These are phyloP conservation scores for Hawksworthiomyces lignivorus DNA, from an alignment of 2,329 filamentous ascomycete genomes.

Conservation along the genomic window DNA sequence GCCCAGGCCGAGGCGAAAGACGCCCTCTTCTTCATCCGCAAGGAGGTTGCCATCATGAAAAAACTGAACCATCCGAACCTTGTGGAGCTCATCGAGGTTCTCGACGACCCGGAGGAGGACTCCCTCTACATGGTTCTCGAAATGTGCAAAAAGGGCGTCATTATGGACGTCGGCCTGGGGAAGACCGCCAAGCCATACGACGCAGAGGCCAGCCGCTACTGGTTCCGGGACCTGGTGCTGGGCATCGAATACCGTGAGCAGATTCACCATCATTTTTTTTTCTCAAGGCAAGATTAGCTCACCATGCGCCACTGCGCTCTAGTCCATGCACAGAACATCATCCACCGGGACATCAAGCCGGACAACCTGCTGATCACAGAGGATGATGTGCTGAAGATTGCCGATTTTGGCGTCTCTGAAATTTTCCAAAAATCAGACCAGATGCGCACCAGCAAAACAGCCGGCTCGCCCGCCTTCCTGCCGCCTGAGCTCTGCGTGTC, in stretches of 20 bases:
- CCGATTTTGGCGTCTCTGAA: conserved; percentile 98
- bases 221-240: conserved; percentile 91
- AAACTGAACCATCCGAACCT: conserved; percentile 92
- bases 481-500: conserved; percentile 86
- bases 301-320: neutral
- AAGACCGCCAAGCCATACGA: conserved; percentile 75
- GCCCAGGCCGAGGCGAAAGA: conserved; percentile 56
- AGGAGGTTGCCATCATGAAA: conserved; percentile 99
- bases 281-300: no score
- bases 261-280: neutral
- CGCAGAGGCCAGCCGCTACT: conserved; percentile 74
- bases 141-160: conserved; percentile 96
- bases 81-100: conserved; percentile 86
- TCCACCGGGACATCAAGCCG: conserved; percentile 95
- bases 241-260: conserved; percentile 83
- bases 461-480: conserved; percentile 89
- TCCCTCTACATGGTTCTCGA: conserved; percentile 98
- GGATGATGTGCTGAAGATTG: conserved; percentile 91
- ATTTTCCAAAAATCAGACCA: conserved; percentile 84
- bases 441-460: conserved; percentile 89
- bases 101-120: conserved; percentile 92
- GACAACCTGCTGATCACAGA: conserved; percentile 88
- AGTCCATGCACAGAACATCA: conserved; percentile 91
- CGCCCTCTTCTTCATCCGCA: conserved; percentile 78
- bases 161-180: conserved; percentile 92